Base-by-base conservation (phyloP, 2,329 filamentous ascomycete genomes). In the Sordariomycetes sp. region DNA sequence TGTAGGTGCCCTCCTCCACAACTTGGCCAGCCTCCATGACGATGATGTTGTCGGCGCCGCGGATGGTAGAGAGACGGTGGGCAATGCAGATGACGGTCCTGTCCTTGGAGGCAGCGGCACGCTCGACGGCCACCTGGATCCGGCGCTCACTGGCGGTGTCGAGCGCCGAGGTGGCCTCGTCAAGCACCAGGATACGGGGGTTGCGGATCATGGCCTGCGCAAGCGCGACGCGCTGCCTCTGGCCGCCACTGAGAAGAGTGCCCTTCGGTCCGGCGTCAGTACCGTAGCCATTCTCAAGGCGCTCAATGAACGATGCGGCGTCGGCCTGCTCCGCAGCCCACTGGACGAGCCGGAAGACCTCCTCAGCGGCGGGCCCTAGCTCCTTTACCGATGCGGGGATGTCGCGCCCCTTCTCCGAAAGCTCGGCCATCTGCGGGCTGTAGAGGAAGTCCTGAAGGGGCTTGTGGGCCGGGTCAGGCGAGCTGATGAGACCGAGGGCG, bases 121-220 rank as follows among this genome's bases (percentile, higher is more conserved):
- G 54, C 55, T 65, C 60, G 7, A 63, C 60, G 7, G 66, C 68
- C 18, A 72, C 75, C 16, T 79, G 66, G 16, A 63, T 61, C 28
- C 80, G 71, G 14, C 62, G 63, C 2, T 78, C 78, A 22, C 60
- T 62, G 20, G 11, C 46, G 3, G 18, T 24, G 64, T 86, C 83
- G 0, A 86, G 72, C 1, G 82, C 76, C 0, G 81, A 77, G 1
- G 83, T 86, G 2, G 82, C 82, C 64, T 86, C 83, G 52, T 86
- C 83, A 2, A 86, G 71, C 12, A 86, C 73, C 3, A 86, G 70
- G 10, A 86, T 78, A 55, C 73, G 73, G 2, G 82, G 82, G 53
- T 85, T 74, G 3, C 77, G 73, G 34, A 86, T 76, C 16, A 86
- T 69, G 20, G 79, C 79, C 28, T 82, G 72, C 1, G 83, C 82